phyloP scores from a whole-genome alignment of 2,329 filamentous ascomycete species.

The Lecanosticta acicola region DNA sequence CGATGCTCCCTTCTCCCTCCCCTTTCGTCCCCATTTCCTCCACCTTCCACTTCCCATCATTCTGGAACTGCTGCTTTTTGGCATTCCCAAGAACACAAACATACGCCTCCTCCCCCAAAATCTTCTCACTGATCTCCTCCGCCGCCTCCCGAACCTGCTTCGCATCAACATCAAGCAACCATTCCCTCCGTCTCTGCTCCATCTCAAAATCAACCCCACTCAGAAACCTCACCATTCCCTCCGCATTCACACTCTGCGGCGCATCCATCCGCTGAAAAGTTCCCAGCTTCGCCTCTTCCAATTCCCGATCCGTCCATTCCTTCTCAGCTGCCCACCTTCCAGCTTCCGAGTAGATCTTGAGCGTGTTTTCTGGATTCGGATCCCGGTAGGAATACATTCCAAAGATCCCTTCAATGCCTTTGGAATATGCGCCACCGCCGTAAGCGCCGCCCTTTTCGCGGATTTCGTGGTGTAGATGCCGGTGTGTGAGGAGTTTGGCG shows the following conservation, averaged over 20 bases:
- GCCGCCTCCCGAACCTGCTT: conserved; percentile 76
- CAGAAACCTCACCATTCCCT: conserved; percentile 81
- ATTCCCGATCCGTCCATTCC: conserved; percentile 73
- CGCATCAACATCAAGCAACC: conserved; percentile 77
- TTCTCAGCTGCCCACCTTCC: conserved; percentile 78
- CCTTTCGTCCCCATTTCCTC: conserved; percentile 56
- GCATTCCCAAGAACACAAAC: conserved; percentile 64
- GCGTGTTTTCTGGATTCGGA: conserved; percentile 83
- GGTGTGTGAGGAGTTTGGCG: conserved; percentile 88
- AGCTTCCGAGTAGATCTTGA: conserved; percentile 76
- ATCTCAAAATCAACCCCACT: conserved; percentile 82
- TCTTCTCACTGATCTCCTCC: conserved; percentile 62
- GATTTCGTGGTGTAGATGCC: conserved; percentile 94
- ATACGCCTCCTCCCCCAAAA: conserved; percentile 52
- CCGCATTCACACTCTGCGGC: conserved; percentile 76
- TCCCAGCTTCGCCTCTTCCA: conserved; percentile 93
- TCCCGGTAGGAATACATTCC: conserved; percentile 96
- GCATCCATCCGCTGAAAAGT: conserved; percentile 91
- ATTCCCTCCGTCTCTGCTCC: conserved; percentile 76
- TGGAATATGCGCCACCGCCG: conserved; percentile 81
- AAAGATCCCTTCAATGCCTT: conserved; percentile 75
- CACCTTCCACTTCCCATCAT: conserved; percentile 59
- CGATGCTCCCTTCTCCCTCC: neutral
- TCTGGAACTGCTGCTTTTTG: conserved; percentile 70
- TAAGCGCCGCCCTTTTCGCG: conserved; percentile 97